Evolutionary conservation across 2,329 filamentous ascomycete species (phyloP).

Genomic region (Ophiostoma tasmaniense): DNA sequence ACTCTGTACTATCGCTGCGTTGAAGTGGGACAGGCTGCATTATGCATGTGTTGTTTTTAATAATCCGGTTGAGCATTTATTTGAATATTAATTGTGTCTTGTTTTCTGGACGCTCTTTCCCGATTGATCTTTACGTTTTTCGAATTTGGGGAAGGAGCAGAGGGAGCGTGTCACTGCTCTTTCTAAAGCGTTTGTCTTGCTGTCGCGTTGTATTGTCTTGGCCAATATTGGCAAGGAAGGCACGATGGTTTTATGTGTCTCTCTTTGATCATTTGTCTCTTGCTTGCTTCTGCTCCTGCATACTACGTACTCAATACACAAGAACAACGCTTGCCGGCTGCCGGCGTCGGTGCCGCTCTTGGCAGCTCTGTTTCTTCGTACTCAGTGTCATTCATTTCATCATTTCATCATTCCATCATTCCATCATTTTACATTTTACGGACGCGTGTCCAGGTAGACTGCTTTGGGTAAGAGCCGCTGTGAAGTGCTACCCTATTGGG

Average conservation of each 20-base stretch:
- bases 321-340: neutral
- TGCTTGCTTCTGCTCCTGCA: neutral
- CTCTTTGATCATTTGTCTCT: neutral
- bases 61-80: neutral
- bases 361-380: neutral
- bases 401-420: no score
- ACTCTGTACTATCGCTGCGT: no score
- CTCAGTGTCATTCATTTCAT: no score
- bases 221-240: neutral
- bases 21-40: neutral
- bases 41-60: neutral
- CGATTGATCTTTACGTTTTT: neutral
- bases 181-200: neutral
- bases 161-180: neutral
- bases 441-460: conserved; percentile 2
- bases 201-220: neutral
- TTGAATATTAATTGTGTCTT: neutral
- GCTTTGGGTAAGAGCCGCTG: neutral
- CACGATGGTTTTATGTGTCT: no score
- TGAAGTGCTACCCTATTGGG: neutral
- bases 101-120: neutral
- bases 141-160: neutral
- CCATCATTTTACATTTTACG: neutral
- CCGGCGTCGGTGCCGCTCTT: neutral
- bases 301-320: neutral